Base-by-base conservation (phyloP, 768 basidiomycete genomes). In the Trametopsis cervina region DNA sequence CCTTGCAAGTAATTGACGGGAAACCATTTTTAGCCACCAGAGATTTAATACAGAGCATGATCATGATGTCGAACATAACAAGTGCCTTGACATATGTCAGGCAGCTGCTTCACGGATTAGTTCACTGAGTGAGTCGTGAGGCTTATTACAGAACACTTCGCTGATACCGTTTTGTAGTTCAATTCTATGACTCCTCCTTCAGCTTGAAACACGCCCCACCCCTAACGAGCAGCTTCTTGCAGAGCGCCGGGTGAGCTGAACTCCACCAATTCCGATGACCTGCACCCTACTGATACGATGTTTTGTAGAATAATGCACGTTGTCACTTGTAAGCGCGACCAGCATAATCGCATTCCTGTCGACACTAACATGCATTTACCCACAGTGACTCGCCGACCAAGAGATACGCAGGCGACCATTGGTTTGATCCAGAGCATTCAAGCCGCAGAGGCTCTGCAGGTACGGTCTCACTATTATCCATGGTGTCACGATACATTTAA, bases 11-110 rank as follows among this genome's bases (percentile, higher is more conserved):
- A 4, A 4, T 6, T 21, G 36, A 20, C n/a, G 11, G 42, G 42
- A 50, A 37, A 57, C 58, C n/a, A 58, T 26, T 13, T n/a, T n/a
- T 35, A 11, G 22, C 18, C 24, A 4, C 24, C 26, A 43, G 37
- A 15, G 21, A 45, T 40, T 33, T 7, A 33, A 15, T 15, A 33
- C 29, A 4, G 40, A 22, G 13, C 40, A 44, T 5, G 50, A 51
- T 15, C 35, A 62, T 3, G 69, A 72, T 35, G 72, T 77, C 0
- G 55, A 71, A 6, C 78, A 79, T 21, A 63, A 77, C 46, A 82
- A 83, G 59, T 80, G 86, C 1, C 83, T 89, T 52, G 88, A 89
- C 58, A 67, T 86, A 12, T 82, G 85, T 13, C 82, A 86, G 60
- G 70, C 75, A 42, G 86, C 88, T 35, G 87, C 88, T 27, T 76